Conservation (phyloP, 805 yeast genomes). For the Candida yuanshanica region DNA sequence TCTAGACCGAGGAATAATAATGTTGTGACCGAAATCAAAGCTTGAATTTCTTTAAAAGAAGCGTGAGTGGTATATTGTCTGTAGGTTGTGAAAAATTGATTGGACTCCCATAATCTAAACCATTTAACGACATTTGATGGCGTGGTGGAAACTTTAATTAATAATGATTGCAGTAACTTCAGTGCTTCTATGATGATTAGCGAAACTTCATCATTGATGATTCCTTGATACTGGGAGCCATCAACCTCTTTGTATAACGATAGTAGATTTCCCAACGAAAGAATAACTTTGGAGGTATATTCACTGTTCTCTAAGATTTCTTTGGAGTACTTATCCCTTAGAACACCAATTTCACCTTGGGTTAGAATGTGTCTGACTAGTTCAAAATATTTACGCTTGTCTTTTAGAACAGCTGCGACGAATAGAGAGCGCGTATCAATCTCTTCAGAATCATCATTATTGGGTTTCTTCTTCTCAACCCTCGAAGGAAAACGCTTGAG, state of each 20-base stretch:
- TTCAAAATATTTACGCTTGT: constrained; percentile 44
- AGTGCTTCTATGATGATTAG: constrained; percentile 30
- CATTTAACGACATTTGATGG: constrained; percentile 39
- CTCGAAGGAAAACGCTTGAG: constrained; percentile 31
- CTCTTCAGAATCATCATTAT: constrained; percentile 6
- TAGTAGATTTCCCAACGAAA: constrained; percentile 6
- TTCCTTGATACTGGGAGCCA: constrained; percentile 8
- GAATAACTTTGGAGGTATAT: constrained; percentile 21
- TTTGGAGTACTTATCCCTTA: constrained; percentile 20
- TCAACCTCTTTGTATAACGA: constrained; percentile 3
- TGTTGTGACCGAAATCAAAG: constrained; percentile 43
- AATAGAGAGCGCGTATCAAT: constrained; percentile 18
- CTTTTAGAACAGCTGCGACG: constrained; percentile 38
- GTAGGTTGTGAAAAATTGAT: constrained; percentile 17
- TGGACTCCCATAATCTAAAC: constrained; percentile 46
- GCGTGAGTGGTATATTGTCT: constrained; percentile 15
- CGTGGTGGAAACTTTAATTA: constrained; percentile 33
- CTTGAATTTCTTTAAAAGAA: constrained; percentile 30
- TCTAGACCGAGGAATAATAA: constrained; percentile 54
- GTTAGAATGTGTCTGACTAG: constrained; percentile 29
- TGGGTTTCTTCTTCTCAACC: neutral
- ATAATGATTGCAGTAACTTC: constrained; percentile 34
- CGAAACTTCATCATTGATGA: constrained; percentile 27
- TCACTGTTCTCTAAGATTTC: constrained; percentile 18
- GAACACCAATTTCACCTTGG: constrained; percentile 17